Percentiles rank a stretch among this genome's conserved stretches.
Evolutionary conservation across 208 protist species (phyloP).

Genomic region (Leishmania mexicana): DNA sequence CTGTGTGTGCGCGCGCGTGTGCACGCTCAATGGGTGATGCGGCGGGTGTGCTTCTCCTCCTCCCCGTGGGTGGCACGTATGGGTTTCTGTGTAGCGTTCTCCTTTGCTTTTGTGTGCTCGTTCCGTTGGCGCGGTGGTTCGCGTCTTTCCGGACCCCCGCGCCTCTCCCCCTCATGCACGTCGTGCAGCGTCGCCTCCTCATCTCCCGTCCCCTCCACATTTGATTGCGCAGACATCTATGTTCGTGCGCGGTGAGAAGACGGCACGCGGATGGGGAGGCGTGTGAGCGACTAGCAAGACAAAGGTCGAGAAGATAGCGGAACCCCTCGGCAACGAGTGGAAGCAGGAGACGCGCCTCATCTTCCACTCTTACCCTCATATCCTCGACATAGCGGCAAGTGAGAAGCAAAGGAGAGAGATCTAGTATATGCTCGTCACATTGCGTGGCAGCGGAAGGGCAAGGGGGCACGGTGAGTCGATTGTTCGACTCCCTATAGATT

Average conservation of each 20-base stretch:
- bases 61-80: neutral
- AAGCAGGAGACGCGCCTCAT: neutral
- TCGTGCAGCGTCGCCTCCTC: neutral
- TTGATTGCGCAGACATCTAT: neutral
- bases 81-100: neutral
- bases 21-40: neutral
- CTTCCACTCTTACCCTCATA: neutral
- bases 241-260: neutral
- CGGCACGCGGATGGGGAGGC: neutral
- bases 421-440: neutral
- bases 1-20: neutral
- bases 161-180: neutral
- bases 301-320: neutral
- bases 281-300: neutral
- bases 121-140: neutral
- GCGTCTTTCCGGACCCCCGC: too few relatives aligned
- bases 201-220: neutral
- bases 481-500: neutral
- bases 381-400: neutral
- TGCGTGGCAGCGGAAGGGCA: neutral
- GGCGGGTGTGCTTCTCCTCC: neutral
- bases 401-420: neutral
- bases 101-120: neutral
- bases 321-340: neutral
- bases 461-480: neutral